A percentile compares a stretch with the other conserved stretches of the same genome.
Conservation (phyloP, 2,329 filamentous ascomycete genomes). For the Trichoderma sp. region DNA sequence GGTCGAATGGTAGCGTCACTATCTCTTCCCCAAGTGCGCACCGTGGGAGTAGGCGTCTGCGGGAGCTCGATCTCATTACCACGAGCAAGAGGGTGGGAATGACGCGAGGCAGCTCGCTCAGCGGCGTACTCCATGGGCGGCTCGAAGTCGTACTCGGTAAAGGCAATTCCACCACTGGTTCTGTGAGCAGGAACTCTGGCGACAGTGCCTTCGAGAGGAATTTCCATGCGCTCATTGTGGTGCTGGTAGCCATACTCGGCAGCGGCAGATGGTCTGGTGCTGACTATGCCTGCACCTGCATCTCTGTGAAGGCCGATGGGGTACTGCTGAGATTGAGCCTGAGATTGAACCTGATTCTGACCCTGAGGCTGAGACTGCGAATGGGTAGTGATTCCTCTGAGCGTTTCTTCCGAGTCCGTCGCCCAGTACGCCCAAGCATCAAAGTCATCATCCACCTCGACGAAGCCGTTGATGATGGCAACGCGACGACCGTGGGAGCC, state of each 20-base stretch:
- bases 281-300: not conserved
- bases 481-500: not conserved
- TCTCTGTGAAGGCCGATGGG: not conserved
- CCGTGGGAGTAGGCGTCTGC: not conserved
- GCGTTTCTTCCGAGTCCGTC: conserved; percentile 13
- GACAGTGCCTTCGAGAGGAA: not conserved
- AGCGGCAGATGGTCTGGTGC: not conserved
- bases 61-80: not conserved
- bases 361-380: not conserved
- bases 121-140: not conserved
- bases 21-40: conserved; percentile 1
- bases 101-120: not conserved
- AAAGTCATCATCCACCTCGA: conserved; percentile 10
- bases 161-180: not conserved
- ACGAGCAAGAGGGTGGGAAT: not conserved
- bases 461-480: not conserved
- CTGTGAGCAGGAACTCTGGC: not conserved
- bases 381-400: not conserved
- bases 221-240: not conserved
- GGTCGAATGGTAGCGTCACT: not conserved
- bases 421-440: conserved; percentile 19
- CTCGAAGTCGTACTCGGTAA: not conserved
- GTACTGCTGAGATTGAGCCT: not conserved
- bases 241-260: not conserved
- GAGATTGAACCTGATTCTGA: not conserved